Conservation (phyloP, 768 basidiomycete species). For the Boletus huronensis region DNA sequence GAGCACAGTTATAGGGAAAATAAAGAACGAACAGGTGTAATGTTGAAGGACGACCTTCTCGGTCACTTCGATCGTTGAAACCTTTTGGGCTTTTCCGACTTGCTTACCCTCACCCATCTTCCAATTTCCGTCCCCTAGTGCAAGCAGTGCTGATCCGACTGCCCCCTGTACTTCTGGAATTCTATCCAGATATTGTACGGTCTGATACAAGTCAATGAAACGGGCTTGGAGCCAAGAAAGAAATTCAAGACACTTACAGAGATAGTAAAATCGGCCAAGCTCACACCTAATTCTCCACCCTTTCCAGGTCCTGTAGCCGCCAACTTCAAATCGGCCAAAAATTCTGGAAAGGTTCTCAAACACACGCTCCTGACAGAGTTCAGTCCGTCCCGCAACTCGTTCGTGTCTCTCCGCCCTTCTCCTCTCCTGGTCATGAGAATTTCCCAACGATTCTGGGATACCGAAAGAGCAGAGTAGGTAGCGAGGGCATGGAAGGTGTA, state of each 20-base stretch:
- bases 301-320: slow-evolving; percentile 47
- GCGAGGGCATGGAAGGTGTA: slow-evolving; percentile 79
- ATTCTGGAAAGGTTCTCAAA: slow-evolving; percentile 80
- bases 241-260: slow-evolving; percentile 39
- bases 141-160: slow-evolving; percentile 59
- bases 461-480: slow-evolving; percentile 56
- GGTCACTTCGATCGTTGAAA: slow-evolving; percentile 44
- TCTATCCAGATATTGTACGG: slow-evolving; percentile 63
- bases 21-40: slow-evolving; percentile 56
- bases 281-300: slow-evolving; percentile 59
- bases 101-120: slow-evolving; percentile 83
- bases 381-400: slow-evolving; percentile 71
- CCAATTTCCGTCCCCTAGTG: slow-evolving; percentile 87
- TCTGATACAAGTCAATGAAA: slow-evolving; percentile 38
- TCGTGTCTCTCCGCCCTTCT: slow-evolving; percentile 44
- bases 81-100: slow-evolving; percentile 48
- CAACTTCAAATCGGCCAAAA: slow-evolving; percentile 73
- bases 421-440: slow-evolving; percentile 53
- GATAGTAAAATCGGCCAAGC: slow-evolving; percentile 57
- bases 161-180: slow-evolving; percentile 69
- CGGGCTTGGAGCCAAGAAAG: neutral
- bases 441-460: slow-evolving; percentile 64
- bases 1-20: neutral
- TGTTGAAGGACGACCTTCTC: slow-evolving; percentile 67
- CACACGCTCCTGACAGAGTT: slow-evolving; percentile 64